These are phyloP conservation scores for Solanum bukasovii DNA, from an alignment of 257 asterid genomes.

Conservation along the genomic window DNA sequence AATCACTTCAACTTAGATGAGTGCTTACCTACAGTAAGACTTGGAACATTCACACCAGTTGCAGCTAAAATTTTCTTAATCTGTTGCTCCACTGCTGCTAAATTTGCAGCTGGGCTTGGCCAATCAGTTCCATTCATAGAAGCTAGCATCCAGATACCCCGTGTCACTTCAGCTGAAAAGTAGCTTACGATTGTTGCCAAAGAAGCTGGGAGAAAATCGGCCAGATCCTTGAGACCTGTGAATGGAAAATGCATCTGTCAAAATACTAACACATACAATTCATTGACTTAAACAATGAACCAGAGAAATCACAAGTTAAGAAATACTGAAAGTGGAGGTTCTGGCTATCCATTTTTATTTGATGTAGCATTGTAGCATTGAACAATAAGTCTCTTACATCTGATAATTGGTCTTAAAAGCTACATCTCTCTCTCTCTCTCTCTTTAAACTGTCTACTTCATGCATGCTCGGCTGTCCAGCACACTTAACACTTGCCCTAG, in stretches of 20 bases:
- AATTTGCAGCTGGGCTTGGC: conserved; percentile 96
- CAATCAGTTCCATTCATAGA: conserved; percentile 98
- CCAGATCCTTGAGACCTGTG: conserved; percentile 96
- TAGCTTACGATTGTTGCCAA: conserved; percentile 83
- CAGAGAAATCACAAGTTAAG: background rate
- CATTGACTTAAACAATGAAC: background rate
- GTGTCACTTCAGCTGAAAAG: conserved; percentile 89
- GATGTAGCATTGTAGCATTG: background rate
- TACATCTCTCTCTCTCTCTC: background rate
- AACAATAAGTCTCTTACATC: background rate
- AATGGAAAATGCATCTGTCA: background rate
- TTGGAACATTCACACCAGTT: conserved; percentile 88
- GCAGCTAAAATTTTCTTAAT: conserved; percentile 76
- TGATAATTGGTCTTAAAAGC: background rate
- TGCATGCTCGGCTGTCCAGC: background rate
- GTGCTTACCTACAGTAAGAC: conserved; percentile 53
- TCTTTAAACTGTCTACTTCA: background rate
- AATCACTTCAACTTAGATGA: background rate
- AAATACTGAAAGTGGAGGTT: background rate
- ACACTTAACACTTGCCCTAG: background rate
- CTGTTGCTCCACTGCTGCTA: conserved; percentile 74
- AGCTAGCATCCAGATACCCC: conserved; percentile 97
- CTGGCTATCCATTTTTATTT: background rate
- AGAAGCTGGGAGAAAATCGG: conserved; percentile 98
- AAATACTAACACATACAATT: conserved; percentile 2